Evolutionary conservation across 306 rosid genomes (phyloP).

Genomic region (Luffa aegyptiaca): DNA sequence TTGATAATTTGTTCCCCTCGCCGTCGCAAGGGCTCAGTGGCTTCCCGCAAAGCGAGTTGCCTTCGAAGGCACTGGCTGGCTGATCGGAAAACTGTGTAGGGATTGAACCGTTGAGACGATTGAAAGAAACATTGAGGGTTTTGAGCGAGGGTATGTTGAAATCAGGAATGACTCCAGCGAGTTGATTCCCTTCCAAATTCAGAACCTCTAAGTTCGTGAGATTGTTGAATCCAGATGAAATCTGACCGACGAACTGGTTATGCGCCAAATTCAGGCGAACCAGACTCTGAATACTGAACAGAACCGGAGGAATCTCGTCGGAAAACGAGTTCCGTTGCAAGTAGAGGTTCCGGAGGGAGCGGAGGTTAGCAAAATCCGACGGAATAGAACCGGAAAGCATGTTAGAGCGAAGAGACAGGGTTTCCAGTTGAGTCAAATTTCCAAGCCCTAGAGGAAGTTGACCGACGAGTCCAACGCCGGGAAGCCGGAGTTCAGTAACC

Average conservation of each 20-base stretch:
- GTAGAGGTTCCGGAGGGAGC: constrained; percentile 31
- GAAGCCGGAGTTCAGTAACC: constrained; percentile 48
- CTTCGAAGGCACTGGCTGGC: constrained; percentile 27
- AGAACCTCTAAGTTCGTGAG: constrained; percentile 44
- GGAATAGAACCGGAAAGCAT: constrained; percentile 53
- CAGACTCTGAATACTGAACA: constrained; percentile 34
- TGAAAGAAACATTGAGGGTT: constrained; percentile 61
- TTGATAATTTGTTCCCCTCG: constrained; percentile 31
- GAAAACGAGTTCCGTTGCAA: constrained; percentile 49
- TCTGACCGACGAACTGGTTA: constrained; percentile 57
- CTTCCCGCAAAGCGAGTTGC: constrained; percentile 71
- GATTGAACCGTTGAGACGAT: constrained; percentile 49
- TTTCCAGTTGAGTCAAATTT: constrained; percentile 46
- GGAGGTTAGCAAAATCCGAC: constrained; percentile 28
- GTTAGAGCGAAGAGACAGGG: constrained; percentile 71
- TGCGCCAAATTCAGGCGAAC: constrained; percentile 41
- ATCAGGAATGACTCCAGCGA: constrained; percentile 60
- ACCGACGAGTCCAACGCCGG: constrained; percentile 59
- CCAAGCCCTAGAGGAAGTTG: constrained; percentile 62
- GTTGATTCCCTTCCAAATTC: constrained; percentile 38
- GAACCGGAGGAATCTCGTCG: constrained; percentile 45
- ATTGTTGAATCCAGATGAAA: constrained; percentile 33
- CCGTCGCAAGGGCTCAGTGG: constrained; percentile 51
- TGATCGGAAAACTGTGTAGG: constrained; percentile 33
- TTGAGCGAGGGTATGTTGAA: constrained; percentile 23